A percentile compares a stretch with the other conserved stretches of the same genome.
Evolutionary conservation across 805 yeast genomes (phyloP).

Genomic region (Teunomyces gatunensis): DNA sequence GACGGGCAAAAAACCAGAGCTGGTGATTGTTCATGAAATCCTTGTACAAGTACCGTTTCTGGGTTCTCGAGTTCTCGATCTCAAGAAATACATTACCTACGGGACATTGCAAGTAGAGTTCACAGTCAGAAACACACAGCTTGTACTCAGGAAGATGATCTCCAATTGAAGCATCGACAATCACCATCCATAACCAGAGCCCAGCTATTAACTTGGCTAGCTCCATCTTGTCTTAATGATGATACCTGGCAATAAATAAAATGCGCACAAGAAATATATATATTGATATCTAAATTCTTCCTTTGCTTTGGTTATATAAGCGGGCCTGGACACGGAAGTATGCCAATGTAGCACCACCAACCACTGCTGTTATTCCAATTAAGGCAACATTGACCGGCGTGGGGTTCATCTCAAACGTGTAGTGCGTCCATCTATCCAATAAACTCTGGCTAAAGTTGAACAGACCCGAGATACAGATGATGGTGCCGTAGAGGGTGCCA

Average conservation of each 20-base stretch:
- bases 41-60: constrained; percentile 1
- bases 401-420: constrained; percentile 53
- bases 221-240: not conserved
- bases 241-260: not conserved
- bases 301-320: not conserved
- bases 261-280: too few species aligned
- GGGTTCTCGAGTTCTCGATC: constrained; percentile 7
- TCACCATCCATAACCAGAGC: not conserved
- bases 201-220: not conserved
- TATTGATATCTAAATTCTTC: not conserved
- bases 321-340: constrained; percentile 29
- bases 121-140: constrained; percentile 25
- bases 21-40: constrained; percentile 5
- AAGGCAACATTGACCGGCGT: constrained; percentile 46
- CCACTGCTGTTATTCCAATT: constrained; percentile 36
- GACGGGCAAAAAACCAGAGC: constrained; percentile 5
- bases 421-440: constrained; percentile 50
- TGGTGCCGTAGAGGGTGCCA: constrained; percentile 58
- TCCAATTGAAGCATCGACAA: constrained; percentile 21
- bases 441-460: constrained; percentile 47
- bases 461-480: constrained; percentile 52
- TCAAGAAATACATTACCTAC: constrained; percentile 11
- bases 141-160: constrained; percentile 31
- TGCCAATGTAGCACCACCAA: constrained; percentile 41
- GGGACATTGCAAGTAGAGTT: constrained; percentile 15